Conservation (phyloP, 2,329 filamentous ascomycete genomes). For the Verticillium dahliae region DNA sequence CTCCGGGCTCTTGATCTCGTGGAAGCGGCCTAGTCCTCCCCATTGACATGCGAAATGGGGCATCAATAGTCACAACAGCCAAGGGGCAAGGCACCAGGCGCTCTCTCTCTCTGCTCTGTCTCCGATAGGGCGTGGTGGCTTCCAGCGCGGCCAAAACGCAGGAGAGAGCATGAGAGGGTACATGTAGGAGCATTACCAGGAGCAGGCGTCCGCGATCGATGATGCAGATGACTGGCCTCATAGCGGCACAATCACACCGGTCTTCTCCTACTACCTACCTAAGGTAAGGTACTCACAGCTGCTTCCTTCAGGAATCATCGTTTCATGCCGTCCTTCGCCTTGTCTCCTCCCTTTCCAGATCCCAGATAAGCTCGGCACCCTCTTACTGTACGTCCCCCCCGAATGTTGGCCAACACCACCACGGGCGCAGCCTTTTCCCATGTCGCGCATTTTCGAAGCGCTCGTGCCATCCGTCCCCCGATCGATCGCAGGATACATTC, state of each 20-base stretch:
- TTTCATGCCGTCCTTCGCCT: neutral
- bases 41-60: too few species aligned
- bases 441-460: neutral
- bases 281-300: neutral
- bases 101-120: too few species aligned
- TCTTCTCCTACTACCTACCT: neutral
- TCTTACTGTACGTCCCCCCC: neutral
- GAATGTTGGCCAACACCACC: neutral
- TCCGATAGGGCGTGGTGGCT: too few species aligned
- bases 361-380: neutral
- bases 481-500: neutral
- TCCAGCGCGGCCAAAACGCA: too few species aligned
- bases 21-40: too few species aligned
- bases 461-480: neutral
- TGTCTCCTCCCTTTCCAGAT: neutral
- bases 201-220: neutral
- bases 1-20: too few species aligned
- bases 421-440: neutral
- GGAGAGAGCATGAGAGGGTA: too few species aligned
- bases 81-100: too few species aligned
- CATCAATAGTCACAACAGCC: too few species aligned
- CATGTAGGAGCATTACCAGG: neutral
- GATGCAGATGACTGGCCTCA: neutral
- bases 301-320: neutral
- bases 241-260: neutral